Evolutionary conservation across 225 moss, liverwort and hornwort genomes (phyloP), one percentile per base, ranked within the genome.

Genomic region (Bryum argenteum): DNA sequence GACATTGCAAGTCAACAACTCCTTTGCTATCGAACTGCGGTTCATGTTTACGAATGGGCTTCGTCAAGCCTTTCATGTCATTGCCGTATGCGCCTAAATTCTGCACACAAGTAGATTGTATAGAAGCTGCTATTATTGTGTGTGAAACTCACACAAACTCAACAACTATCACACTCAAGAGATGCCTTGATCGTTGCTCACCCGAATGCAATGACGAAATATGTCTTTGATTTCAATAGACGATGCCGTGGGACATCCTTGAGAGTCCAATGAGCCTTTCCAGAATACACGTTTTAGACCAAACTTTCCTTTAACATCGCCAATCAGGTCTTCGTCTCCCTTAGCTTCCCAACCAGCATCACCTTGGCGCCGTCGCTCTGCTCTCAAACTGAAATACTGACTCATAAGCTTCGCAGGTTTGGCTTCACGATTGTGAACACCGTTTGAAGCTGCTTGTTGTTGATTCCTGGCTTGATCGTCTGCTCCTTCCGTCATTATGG

Each of bases 21-120:
- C 72, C 54, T 54, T 76, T 66, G 61, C 69, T 48, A 55, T 76
- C 73, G 64, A 89, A 86, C 53, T 65, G 71, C 68, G 84, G 82
- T 40, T 84, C 64, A 53, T 78, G 71, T 24, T 62, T 71, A 48
- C 71, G 66, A 51, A 89, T 80, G 51, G 70, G 74, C 72, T 84
- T 76, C 54, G 53, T 61, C 63, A 88, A 64, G 9, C 63, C 60
- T 10, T 80, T 67, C 23, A 80, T 61, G 55, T 85, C 63, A 15
- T 75, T 40, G 45, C 82, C 88, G 61, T 85, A 84, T 41, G 88
- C 84, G 63, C 88, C 88, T 61, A 84, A 67, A 19, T 82, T 66
- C 88, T 88, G 81, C 70, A 70, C 10, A 58, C 20, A 54, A 9
- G 61, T 6, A 33, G 33, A 33, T 33, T 33, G 7, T 9, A 48